Percentiles rank a stretch among this genome's conserved stretches.
These are phyloP conservation scores for Pythium aristosporum DNA, from an alignment of 352 stramenopile species.

Conservation along the genomic window DNA sequence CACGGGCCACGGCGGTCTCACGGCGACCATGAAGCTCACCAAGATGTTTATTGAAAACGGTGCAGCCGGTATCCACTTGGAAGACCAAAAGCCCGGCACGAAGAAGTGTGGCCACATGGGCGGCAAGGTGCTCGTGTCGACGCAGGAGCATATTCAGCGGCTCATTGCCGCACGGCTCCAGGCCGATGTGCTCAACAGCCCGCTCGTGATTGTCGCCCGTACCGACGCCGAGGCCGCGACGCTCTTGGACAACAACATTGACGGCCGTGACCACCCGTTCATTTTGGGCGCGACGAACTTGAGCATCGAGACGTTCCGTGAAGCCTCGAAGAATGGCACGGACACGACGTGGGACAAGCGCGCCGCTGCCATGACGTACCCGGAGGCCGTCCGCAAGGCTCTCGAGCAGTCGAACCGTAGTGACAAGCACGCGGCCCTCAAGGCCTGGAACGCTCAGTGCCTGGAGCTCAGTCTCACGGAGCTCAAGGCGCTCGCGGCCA, in stretches of 20 bases:
- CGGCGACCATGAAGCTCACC: constrained; percentile 97
- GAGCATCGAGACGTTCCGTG: constrained; percentile 81
- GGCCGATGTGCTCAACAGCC: constrained; percentile 94
- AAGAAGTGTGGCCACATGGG: constrained; percentile 99
- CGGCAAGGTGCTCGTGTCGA: constrained; percentile 97
- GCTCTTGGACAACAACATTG: constrained; percentile 97
- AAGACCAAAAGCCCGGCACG: constrained; percentile 98
- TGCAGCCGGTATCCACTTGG: constrained; percentile 97
- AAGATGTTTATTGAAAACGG: constrained; percentile 98
- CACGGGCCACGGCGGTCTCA: constrained; percentile 96
- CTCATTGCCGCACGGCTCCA: constrained; percentile 95
- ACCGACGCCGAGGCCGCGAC: constrained; percentile 97
- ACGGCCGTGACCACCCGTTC: constrained; percentile 97
- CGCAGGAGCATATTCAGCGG: constrained; percentile 97
- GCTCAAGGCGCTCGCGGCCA: constrained; percentile 75
- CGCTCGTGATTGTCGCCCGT: constrained; percentile 94
- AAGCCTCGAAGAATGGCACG: constrained; percentile 69
- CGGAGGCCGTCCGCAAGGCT: constrained; percentile 89
- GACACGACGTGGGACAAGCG: constrained; percentile 90
- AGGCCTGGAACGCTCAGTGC: constrained; percentile 82
- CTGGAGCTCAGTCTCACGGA: constrained; percentile 73
- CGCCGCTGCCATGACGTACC: constrained; percentile 95
- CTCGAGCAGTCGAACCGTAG: constrained; percentile 60
- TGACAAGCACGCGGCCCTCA: constrained; percentile 60
- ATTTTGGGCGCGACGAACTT: constrained; percentile 94